phyloP scores from a whole-genome alignment of 352 stramenopile genomes.

The Phytophthora pinifolia region DNA sequence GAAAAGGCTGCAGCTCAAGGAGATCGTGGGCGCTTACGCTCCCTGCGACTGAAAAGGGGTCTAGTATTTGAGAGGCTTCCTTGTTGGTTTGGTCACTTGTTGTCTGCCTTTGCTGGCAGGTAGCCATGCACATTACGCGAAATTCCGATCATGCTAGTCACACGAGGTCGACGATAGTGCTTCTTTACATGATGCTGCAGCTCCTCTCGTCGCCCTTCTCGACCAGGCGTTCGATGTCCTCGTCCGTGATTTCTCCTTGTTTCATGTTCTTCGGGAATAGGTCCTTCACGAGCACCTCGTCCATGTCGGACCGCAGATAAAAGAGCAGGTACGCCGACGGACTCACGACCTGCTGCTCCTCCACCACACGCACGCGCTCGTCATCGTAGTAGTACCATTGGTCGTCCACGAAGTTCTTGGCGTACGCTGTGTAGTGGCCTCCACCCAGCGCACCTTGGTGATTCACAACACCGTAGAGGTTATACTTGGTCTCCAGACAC shows the following conservation, averaged over 20 bases:
- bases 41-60: conserved; percentile 50
- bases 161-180: background rate
- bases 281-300: conserved; percentile 75
- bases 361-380: conserved; percentile 83
- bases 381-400: conserved; percentile 93
- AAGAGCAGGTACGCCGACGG: conserved; percentile 92
- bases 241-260: conserved; percentile 82
- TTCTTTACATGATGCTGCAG: conserved; percentile 83
- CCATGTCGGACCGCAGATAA: conserved; percentile 90
- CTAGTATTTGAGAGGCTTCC: conserved; percentile 40
- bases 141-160: conserved; percentile 13
- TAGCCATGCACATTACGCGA: conserved; percentile 17
- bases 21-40: conserved; percentile 67
- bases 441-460: conserved; percentile 86
- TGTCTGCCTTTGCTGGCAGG: conserved; percentile 18
- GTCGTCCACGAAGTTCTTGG: conserved; percentile 87
- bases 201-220: conserved; percentile 80
- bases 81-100: conserved; percentile 23
- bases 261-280: conserved; percentile 88
- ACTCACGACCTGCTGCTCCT: conserved; percentile 85
- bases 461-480: conserved; percentile 89
- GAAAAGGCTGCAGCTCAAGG: conserved; percentile 74
- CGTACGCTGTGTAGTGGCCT: conserved; percentile 88
- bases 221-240: conserved; percentile 89
- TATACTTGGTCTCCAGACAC: conserved; percentile 87